phyloP scores from a whole-genome alignment of 2,329 filamentous ascomycete species.

The Beauveria caledonica region DNA sequence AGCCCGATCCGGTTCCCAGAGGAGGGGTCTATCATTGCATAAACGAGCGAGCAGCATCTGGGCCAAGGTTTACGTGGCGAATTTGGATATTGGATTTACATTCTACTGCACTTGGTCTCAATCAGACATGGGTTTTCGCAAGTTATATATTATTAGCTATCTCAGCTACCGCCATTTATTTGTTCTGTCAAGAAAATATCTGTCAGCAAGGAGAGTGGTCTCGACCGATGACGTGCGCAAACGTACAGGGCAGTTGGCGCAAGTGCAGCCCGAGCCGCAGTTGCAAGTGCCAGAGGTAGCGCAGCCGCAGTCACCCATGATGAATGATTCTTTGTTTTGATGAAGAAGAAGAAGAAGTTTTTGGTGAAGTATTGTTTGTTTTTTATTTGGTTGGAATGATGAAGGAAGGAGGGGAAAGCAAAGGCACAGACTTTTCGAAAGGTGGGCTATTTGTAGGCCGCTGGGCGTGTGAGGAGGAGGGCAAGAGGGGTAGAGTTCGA shows the following conservation, averaged over 20 bases:
- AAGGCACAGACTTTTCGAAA: background rate
- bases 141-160: conserved; percentile 23
- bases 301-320: conserved; percentile 34
- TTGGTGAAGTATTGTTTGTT: background rate
- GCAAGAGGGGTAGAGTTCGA: background rate
- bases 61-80: background rate
- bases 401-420: background rate
- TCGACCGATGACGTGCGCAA: background rate
- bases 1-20: background rate
- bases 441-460: background rate
- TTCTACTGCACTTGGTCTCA: background rate
- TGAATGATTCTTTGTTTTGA: conserved; percentile 19
- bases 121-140: background rate
- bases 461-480: background rate
- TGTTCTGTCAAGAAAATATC: conserved; percentile 8
- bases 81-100: background rate
- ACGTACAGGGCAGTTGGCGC: conserved; percentile 36
- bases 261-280: conserved; percentile 35
- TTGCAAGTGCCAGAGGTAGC: conserved; percentile 31
- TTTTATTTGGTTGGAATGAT: background rate
- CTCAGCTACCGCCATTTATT: conserved; percentile 13
- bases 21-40: too few relatives aligned
- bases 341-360: background rate
- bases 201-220: background rate
- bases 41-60: too few relatives aligned